Conservation (phyloP, 1,139 yeast species). For the Pneumocystis wakefieldiae region DNA sequence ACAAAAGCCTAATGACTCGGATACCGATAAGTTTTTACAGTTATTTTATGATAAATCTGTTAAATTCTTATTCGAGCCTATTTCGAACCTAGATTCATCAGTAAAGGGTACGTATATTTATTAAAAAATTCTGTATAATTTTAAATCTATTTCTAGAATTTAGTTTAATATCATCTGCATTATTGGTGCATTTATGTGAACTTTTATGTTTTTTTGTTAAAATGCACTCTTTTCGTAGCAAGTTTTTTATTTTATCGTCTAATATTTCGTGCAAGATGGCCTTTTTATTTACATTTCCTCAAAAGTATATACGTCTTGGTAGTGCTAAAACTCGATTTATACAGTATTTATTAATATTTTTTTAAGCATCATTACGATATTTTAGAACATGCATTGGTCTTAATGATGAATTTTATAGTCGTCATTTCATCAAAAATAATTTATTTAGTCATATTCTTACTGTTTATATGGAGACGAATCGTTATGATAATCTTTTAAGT, state of each 20-base stretch:
- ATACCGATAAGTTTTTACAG: slow-evolving; percentile 38
- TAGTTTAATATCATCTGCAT: background rate
- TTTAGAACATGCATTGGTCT: slow-evolving; percentile 42
- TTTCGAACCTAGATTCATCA: slow-evolving; percentile 25
- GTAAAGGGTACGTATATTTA: background rate
- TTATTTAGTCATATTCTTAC: slow-evolving; percentile 39
- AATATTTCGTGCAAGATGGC: slow-evolving; percentile 15
- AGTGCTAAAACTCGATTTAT: background rate
- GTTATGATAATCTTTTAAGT: slow-evolving; percentile 48
- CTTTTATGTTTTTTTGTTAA: slow-evolving; percentile 16
- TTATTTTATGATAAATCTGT: slow-evolving; percentile 54
- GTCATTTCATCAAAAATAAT: slow-evolving; percentile 42
- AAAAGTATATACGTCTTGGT: slow-evolving; percentile 15
- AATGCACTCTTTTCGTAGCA: slow-evolving; percentile 14
- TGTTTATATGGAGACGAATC: slow-evolving; percentile 37
- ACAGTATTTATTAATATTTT: background rate
- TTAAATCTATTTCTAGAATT: slow-evolving; percentile 3
- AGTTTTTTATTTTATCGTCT: slow-evolving; percentile 13
- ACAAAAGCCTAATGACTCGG: slow-evolving; percentile 22
- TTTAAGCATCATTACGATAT: slow-evolving; percentile 31
- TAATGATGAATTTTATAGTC: slow-evolving; percentile 47
- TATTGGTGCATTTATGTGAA: slow-evolving; percentile 16
- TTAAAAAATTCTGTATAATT: background rate
- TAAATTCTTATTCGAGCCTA: slow-evolving; percentile 38
- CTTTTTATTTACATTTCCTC: slow-evolving; percentile 21